Evolutionary conservation across 805 yeast species (phyloP).

Genomic region (Saturnispora ahearnii): DNA sequence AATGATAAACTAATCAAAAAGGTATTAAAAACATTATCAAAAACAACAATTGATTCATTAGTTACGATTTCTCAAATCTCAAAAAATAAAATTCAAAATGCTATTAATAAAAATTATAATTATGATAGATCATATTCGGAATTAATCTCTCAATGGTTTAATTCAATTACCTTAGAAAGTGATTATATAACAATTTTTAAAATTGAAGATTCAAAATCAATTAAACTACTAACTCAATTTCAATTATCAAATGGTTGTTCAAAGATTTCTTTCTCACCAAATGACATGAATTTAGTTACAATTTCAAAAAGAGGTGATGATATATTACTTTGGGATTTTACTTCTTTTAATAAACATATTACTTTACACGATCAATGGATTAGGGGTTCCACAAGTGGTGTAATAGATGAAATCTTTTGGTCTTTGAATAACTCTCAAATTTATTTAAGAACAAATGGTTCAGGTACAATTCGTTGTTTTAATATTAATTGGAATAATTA

Average conservation of each 20-base stretch:
- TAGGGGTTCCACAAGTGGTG: slow-evolving; percentile 56
- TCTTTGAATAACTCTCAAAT: slow-evolving; percentile 34
- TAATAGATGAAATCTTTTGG: slow-evolving; percentile 47
- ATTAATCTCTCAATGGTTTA: slow-evolving; percentile 22
- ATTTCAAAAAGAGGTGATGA: slow-evolving; percentile 52
- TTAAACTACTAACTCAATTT: slow-evolving; percentile 34
- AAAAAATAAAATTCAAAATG: slow-evolving; percentile 34
- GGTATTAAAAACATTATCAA: slow-evolving; percentile 40
- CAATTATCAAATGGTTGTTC: slow-evolving; percentile 58
- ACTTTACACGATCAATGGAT: slow-evolving; percentile 47
- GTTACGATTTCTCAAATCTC: slow-evolving; percentile 38
- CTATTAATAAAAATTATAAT: slow-evolving; percentile 10
- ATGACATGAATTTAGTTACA: slow-evolving; percentile 47
- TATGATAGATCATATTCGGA: slow-evolving; percentile 13
- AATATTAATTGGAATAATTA: slow-evolving; percentile 29
- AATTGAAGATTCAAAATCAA: slow-evolving; percentile 25
- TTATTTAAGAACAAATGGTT: slow-evolving; percentile 42
- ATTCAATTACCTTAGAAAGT: slow-evolving; percentile 24
- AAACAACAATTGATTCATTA: slow-evolving; percentile 38
- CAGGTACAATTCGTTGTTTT: slow-evolving; percentile 60
- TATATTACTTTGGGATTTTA: slow-evolving; percentile 55
- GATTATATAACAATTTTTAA: slow-evolving; percentile 39
- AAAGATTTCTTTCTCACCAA: slow-evolving; percentile 49
- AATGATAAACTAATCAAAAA: slow-evolving; percentile 39
- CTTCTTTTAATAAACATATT: slow-evolving; percentile 41